Evolutionary conservation across 768 basidiomycete species (phyloP).

Genomic region (Pleurotus tuoliensis): DNA sequence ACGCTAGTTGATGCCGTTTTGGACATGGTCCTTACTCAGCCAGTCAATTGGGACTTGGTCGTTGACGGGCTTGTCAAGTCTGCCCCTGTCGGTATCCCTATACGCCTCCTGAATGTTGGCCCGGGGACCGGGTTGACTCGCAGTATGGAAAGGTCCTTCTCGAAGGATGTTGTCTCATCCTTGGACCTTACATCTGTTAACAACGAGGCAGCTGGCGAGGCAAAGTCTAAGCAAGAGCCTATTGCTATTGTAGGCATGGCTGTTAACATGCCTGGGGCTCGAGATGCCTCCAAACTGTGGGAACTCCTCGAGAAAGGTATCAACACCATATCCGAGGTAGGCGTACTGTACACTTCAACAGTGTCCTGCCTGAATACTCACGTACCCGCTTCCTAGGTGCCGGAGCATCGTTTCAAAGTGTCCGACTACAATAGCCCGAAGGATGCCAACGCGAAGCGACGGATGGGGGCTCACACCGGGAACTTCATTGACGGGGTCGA

Average conservation of each 20-base stretch:
- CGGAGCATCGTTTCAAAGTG: conserved; percentile 51
- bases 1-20: conserved; percentile 40
- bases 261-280: conserved; percentile 53
- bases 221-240: conserved; percentile 28
- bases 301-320: conserved; percentile 50
- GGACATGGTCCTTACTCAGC: conserved; percentile 46
- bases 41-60: conserved; percentile 51
- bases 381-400: conserved; percentile 42
- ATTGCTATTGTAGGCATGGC: conserved; percentile 77
- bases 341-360: conserved; percentile 9
- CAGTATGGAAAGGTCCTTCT: conserved; percentile 32
- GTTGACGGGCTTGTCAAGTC: conserved; percentile 23
- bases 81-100: conserved; percentile 16
- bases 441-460: conserved; percentile 27
- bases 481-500: conserved; percentile 60
- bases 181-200: conserved; percentile 19
- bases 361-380: neutral
- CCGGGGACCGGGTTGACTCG: conserved; percentile 38
- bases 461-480: conserved; percentile 50
- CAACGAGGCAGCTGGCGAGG: neutral
- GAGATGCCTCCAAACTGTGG: conserved; percentile 49
- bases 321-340: conserved; percentile 55
- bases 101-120: conserved; percentile 47
- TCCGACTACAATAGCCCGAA: conserved; percentile 30
- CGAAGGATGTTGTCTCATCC: conserved; percentile 12